Conservation (phyloP, 169 alveolate genomes). For the Plasmodium ovale region DNA sequence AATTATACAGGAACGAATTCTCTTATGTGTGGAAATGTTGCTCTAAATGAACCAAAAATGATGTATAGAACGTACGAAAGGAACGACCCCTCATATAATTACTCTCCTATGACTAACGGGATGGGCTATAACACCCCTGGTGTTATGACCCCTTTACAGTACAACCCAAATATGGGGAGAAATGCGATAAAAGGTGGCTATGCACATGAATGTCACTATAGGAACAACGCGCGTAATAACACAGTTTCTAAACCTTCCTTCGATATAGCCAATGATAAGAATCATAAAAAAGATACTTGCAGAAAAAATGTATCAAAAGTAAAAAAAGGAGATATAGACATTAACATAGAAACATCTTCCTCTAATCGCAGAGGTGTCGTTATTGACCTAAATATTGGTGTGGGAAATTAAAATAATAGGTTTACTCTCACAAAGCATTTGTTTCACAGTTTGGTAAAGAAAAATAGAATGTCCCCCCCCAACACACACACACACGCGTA, state of each 20-base stretch:
- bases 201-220: neutral
- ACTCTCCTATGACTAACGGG: slow-evolving; percentile 32
- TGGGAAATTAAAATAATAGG: slow-evolving; percentile 24
- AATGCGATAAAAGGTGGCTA: slow-evolving; percentile 24
- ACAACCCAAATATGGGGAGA: slow-evolving; percentile 17
- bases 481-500: too few species aligned
- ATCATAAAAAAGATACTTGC: slow-evolving; percentile 28
- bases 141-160: neutral
- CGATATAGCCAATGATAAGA: slow-evolving; percentile 1
- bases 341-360: slow-evolving; percentile 75
- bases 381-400: slow-evolving; percentile 66
- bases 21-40: slow-evolving; percentile 37
- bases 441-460: neutral
- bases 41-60: slow-evolving; percentile 21
- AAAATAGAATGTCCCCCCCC: neutral
- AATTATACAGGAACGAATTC: slow-evolving; percentile 65
- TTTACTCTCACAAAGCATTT: too few species aligned
- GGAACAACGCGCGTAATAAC: neutral
- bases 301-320: slow-evolving; percentile 59
- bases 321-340: slow-evolving; percentile 70
- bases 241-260: slow-evolving; percentile 1
- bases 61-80: slow-evolving; percentile 50
- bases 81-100: slow-evolving; percentile 24
- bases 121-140: slow-evolving; percentile 39
- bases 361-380: slow-evolving; percentile 34